Conservation (phyloP, 2,329 filamentous ascomycete genomes). For the Hypoxylon sp. region DNA sequence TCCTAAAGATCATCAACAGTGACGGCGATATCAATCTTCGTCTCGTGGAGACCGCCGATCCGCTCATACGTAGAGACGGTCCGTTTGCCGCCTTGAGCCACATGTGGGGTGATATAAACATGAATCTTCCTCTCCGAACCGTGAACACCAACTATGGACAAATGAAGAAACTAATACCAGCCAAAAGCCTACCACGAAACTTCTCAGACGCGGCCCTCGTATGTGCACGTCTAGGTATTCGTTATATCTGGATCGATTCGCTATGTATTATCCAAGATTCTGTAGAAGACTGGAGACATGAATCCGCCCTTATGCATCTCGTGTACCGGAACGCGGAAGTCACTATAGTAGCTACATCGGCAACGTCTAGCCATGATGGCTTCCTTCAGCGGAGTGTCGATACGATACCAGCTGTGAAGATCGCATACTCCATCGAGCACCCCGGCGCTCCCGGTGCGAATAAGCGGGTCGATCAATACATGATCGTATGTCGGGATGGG, state of each 20-base stretch:
- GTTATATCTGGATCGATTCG: conserved; percentile 11
- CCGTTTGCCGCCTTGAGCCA: conserved; percentile 41
- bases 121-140: conserved; percentile 31
- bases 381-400: conserved; percentile 31
- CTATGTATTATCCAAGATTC: conserved; percentile 15
- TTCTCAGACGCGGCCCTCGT: conserved; percentile 36
- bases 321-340: conserved; percentile 37
- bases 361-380: conserved; percentile 38
- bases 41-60: conserved; percentile 33
- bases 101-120: conserved; percentile 37
- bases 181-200: conserved; percentile 30
- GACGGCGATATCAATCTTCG: conserved; percentile 11
- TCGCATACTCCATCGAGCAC: conserved; percentile 26
- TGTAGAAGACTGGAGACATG: conserved; percentile 32
- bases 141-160: conserved; percentile 23
- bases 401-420: conserved; percentile 19
- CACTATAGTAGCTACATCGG: conserved; percentile 42
- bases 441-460: neutral
- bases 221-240: conserved; percentile 32
- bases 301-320: conserved; percentile 40
- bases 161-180: conserved; percentile 24
- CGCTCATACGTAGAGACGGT: neutral
- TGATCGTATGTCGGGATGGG: conserved; percentile 3
- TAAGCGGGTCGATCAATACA: neutral
- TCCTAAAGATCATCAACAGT: conserved; percentile 24